phyloP scores from a whole-genome alignment of 306 rosid species.

The Dryas drummondii region DNA sequence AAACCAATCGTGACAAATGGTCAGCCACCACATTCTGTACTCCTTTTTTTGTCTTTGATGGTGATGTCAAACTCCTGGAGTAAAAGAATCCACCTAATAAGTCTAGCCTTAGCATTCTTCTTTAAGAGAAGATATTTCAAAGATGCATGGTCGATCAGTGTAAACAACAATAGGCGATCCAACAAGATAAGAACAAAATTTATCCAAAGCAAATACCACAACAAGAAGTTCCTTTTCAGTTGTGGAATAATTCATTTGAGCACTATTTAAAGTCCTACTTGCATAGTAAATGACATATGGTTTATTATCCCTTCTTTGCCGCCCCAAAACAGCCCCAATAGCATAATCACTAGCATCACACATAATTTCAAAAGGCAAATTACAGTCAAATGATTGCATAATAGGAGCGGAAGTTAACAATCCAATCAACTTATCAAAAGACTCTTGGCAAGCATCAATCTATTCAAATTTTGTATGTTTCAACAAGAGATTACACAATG shows the following conservation, averaged over 20 bases:
- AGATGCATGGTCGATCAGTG: background rate
- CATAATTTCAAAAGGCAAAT: background rate
- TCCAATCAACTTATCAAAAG: background rate
- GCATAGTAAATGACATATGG: background rate
- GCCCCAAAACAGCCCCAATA: background rate
- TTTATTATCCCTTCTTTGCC: background rate
- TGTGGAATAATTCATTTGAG: background rate
- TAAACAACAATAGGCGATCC: background rate
- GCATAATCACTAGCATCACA: background rate
- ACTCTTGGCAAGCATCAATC: background rate
- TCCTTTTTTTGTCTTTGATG: slow-evolving; percentile 3
- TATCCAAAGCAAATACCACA: too few species aligned
- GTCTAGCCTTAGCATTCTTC: background rate
- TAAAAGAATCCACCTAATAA: background rate
- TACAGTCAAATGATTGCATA: background rate
- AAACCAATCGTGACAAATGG: background rate
- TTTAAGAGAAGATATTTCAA: background rate
- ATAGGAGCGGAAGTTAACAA: background rate
- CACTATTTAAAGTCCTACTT: background rate
- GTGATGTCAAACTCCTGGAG: background rate
- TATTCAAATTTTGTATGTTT: background rate
- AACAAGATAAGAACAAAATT: background rate
- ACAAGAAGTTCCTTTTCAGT: background rate
- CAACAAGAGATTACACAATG: background rate
- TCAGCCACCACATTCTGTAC: background rate